Evolutionary conservation across 768 basidiomycete species (phyloP), one percentile per base, ranked within the genome.

Genomic region (Mycena epipterygia): DNA sequence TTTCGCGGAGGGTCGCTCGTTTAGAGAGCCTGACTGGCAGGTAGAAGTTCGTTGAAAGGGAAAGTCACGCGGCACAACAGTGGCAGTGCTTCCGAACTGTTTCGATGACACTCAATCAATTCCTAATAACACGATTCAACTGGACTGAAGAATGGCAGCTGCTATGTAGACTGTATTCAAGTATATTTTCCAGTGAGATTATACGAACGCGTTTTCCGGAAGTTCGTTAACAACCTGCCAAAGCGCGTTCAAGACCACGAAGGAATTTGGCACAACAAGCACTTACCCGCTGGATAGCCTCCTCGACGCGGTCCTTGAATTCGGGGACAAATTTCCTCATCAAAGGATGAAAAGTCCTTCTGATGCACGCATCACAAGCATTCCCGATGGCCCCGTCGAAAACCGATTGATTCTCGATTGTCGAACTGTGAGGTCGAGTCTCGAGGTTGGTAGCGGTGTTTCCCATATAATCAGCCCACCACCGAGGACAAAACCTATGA

Each of bases 381-480:
- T 55, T 9, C 9, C 19, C 30, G 13, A 55, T 32, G 19, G 52
- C 52, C 19, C 11, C n/a, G 32, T 55, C 32, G 2, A 55, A 33
- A 55, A 17, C 21, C 30, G 32, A 7, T 12, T 55, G n/a, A 19
- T 65, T 33, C 2, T 32, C 33, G 21, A 65, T 44, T 17, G 55
- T 57, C 25, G 64, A 65, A 8, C 44, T 46, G 32, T 65, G 64
- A 3, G 64, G 64, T 44, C 44, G 23, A 16, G 55, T 42, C 5
- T 48, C 53, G 9, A 65, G 33, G 11, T 17, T 32, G 13, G 5
- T 9, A 27, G 64, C 42, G 25, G 33, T 39, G 0, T 13, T 14
- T 14, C 21, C n/a, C 53, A 65, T 65, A 21, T 56, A 65, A 25
- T 57, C 11, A 16, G 14, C 30, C 64, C 64, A 65, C 64, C 64